Percentiles rank a stretch among this genome's conserved stretches.
These are phyloP conservation scores for Phalaenopsis aphrodite DNA, from an alignment of 106 monocot genomes.

Conservation along the genomic window DNA sequence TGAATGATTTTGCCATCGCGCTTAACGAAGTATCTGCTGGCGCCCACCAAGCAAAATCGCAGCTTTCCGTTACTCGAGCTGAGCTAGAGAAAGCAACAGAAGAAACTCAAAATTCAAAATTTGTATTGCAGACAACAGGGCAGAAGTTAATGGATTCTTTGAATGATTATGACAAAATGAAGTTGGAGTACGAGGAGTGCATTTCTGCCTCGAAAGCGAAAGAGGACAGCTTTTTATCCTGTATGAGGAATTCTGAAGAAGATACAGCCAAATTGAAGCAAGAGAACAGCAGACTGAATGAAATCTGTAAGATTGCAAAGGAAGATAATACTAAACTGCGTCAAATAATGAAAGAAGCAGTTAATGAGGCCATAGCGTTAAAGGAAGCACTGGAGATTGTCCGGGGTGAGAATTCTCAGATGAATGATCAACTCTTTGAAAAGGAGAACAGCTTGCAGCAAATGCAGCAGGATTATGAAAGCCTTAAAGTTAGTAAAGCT, in stretches of 20 bases:
- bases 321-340: constrained; percentile 45
- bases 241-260: constrained; percentile 45
- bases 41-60: constrained; percentile 14
- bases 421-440: constrained; percentile 35
- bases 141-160: constrained; percentile 18
- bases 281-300: constrained; percentile 36
- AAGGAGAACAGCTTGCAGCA: constrained; percentile 31
- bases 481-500: constrained; percentile 48
- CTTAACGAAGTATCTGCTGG: constrained; percentile 47
- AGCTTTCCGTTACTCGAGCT: constrained; percentile 7
- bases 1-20: constrained; percentile 47
- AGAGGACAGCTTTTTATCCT: constrained; percentile 37
- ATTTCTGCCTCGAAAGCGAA: constrained; percentile 37
- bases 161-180: constrained; percentile 32
- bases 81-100: constrained; percentile 22
- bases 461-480: constrained; percentile 43
- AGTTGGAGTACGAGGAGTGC: constrained; percentile 42
- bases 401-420: constrained; percentile 36
- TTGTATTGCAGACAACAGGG: constrained; percentile 20
- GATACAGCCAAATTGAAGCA: constrained; percentile 32
- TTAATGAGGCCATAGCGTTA: constrained; percentile 45
- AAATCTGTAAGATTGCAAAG: constrained; percentile 24
- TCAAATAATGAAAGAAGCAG: constrained; percentile 64
- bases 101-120: constrained; percentile 19
- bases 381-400: constrained; percentile 55